These are phyloP conservation scores for Ceratocystis alfenasii DNA, from an alignment of 2,329 filamentous ascomycete species.

Conservation along the genomic window DNA sequence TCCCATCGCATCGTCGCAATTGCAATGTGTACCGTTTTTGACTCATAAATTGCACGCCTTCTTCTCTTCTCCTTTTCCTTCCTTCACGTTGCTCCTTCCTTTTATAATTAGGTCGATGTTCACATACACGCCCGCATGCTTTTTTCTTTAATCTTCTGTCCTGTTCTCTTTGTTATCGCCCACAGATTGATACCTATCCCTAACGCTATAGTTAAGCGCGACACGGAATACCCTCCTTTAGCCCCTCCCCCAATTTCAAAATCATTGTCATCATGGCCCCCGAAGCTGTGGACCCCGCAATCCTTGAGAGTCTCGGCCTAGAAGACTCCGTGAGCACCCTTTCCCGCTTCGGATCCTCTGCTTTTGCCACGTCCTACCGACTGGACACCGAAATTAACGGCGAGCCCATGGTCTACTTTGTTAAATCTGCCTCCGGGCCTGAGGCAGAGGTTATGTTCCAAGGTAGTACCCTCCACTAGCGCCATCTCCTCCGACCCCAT, in stretches of 20 bases:
- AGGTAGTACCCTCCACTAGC: conserved; percentile 34
- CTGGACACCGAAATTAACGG: conserved; percentile 37
- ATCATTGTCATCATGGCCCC: conserved; percentile 16
- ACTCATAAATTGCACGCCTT: conserved; percentile 5
- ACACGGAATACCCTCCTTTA: not conserved
- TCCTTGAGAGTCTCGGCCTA: conserved; percentile 48
- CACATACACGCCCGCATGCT: not conserved
- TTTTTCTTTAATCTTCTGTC: not conserved
- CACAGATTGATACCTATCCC: not conserved
- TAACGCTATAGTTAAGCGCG: not conserved
- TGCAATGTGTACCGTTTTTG: not conserved
- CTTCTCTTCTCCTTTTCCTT: not conserved
- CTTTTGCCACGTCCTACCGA: conserved; percentile 57
- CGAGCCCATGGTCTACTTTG: conserved; percentile 48
- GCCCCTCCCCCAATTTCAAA: not conserved
- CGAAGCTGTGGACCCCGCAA: conserved; percentile 46
- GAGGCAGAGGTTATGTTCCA: conserved; percentile 57
- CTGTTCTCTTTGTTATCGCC: not conserved
- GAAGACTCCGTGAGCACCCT: conserved; percentile 44
- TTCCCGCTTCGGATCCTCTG: conserved; percentile 51
- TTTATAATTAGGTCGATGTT: not conserved
- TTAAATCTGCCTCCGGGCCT: conserved; percentile 54
- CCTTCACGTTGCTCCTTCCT: not conserved
- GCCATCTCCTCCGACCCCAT: not conserved
- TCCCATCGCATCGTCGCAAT: not conserved